A percentile compares a stretch with the other conserved stretches of the same genome.
Conservation (phyloP, 805 yeast species). For the Tetrapisispora taiwanensis region DNA sequence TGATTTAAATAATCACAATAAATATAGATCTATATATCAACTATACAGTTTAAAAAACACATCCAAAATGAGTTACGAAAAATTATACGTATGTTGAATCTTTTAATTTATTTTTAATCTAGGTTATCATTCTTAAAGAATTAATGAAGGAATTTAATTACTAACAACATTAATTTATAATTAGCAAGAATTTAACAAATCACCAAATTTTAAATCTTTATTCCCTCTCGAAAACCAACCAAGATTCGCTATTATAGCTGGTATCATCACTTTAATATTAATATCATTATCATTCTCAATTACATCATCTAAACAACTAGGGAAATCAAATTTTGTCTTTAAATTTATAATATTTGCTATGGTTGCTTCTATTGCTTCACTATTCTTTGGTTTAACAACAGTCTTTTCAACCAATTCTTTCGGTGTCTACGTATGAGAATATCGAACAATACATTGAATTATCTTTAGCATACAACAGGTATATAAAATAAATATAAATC, state of each 20-base stretch:
- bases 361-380: conserved; percentile 26
- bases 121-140: no score
- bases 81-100: conserved; percentile 16
- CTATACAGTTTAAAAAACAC: no score
- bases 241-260: conserved; percentile 14
- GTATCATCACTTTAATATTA: conserved; percentile 11
- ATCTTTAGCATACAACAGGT: neutral
- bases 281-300: conserved; percentile 13
- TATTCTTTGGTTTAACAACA: conserved; percentile 33
- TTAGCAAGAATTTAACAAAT: conserved; percentile 16
- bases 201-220: conserved; percentile 10
- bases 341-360: conserved; percentile 15
- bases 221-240: conserved; percentile 19
- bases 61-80: conserved; percentile 16
- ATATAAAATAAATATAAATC: no score
- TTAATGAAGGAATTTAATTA: conserved; percentile 4
- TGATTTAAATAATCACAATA: no score
- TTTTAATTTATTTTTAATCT: neutral
- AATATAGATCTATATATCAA: no score
- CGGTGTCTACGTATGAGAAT: conserved; percentile 35
- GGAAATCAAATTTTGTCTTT: conserved; percentile 4
- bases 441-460: no score
- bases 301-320: conserved; percentile 9
- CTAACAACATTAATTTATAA: conserved; percentile 1
- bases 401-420: conserved; percentile 35